Base-by-base conservation (phyloP, 2,329 filamentous ascomycete species). In the Calonectria henricotiae region DNA sequence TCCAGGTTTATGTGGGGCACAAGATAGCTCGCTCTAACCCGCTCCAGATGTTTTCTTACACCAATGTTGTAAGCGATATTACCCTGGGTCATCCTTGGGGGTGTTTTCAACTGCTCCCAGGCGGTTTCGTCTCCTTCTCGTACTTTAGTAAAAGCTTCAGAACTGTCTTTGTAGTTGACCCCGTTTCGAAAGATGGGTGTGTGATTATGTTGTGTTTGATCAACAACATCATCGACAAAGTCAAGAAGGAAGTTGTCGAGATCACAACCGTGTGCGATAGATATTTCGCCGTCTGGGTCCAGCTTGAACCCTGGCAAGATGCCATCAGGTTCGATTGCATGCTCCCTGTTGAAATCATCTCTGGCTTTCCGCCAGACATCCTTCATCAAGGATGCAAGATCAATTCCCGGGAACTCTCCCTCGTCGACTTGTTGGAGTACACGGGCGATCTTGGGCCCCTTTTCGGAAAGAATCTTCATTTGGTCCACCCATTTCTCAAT, bases 1-100 rank as follows among this genome's bases (percentile, higher is more conserved):
- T 62, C 43, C 12, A 68, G 30, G 35, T 76, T 77, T 44, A 78
- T 74, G 30, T 78, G 75, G 2, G 76, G 71, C 5, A 72, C 75
- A 20, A 78, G 67, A 32, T 75, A 76, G 13, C 51, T 71, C 17
- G 75, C 70, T 46, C 75, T 68, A 9, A 73, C 47, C 11, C 63
- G 68, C 32, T 63, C 49, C 15, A 70, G 32, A 20, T 71, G 54
- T 2, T 61, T 51, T n/a, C 55, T 27, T 25, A 76, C 73, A 15
- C 46, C 41, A 2, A 54, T 17, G 17, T 77, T 76, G 20, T 39
- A 76, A 15, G 20, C 15, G 15, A 68, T 6, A 3, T 11, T 7
- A 13, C 30, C 30, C 0, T 12, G 30, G 27, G 9, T 32, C n/a
- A 20, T 23, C 35, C 49, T 20, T 49, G 17, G 25, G 25, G 62